These are phyloP conservation scores for Debaryomyces subglobosus DNA, from an alignment of 1,139 yeast genomes.

Conservation along the genomic window DNA sequence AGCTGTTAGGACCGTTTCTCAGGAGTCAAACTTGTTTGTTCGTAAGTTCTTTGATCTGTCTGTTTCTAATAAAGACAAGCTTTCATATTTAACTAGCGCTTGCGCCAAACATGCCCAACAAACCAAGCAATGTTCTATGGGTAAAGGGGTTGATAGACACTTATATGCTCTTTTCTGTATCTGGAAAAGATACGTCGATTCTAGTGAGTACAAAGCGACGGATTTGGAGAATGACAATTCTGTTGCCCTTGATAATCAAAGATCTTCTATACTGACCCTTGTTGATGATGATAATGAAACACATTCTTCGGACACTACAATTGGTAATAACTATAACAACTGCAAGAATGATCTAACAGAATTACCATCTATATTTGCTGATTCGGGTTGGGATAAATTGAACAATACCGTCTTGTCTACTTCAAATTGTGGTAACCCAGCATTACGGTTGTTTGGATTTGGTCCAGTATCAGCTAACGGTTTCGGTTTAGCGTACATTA, in stretches of 20 bases:
- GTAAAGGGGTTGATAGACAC: conserved; percentile 90
- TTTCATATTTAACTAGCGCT: conserved; percentile 64
- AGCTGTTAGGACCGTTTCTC: conserved; percentile 82
- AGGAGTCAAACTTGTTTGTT: conserved; percentile 79
- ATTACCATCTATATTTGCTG: conserved; percentile 63
- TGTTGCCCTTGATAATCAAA: conserved; percentile 10
- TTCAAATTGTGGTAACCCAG: conserved; percentile 73
- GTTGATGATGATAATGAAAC: conserved; percentile 19
- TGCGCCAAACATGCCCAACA: conserved; percentile 70
- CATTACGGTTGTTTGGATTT: conserved; percentile 84
- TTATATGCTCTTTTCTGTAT: conserved; percentile 84
- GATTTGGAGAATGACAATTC: conserved; percentile 11
- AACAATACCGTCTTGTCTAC: conserved; percentile 56
- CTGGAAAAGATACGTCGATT: conserved; percentile 75
- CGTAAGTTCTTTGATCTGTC: conserved; percentile 79
- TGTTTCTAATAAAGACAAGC: conserved; percentile 61
- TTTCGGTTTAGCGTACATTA: conserved; percentile 88
- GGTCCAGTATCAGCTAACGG: conserved; percentile 93
- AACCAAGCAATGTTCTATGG: conserved; percentile 70
- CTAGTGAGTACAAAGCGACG: conserved; percentile 15
- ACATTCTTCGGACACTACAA: conserved; percentile 26
- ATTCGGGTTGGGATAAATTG: conserved; percentile 63
- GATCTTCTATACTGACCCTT: conserved; percentile 19
- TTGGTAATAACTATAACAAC: conserved; percentile 21
- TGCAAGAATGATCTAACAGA: conserved; percentile 23